Base-by-base conservation (phyloP, 2,329 filamentous ascomycete genomes). In the Cladosporium sp. region DNA sequence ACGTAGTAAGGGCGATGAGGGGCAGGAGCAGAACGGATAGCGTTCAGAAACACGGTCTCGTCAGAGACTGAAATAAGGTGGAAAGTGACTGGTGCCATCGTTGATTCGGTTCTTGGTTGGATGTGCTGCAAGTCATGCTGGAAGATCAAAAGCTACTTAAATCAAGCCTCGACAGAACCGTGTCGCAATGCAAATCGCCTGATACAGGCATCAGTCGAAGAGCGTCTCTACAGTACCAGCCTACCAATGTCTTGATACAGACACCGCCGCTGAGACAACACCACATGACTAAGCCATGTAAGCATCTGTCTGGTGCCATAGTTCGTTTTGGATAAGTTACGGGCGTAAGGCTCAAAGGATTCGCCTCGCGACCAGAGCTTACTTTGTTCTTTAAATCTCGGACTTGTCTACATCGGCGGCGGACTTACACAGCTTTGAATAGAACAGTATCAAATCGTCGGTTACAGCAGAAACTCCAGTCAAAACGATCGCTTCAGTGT, bases 1-100 rank as follows among this genome's bases (percentile, higher is more conserved):
- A 60, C 11, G 22, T 57, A 61, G 14, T 54, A 34, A 42, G 55
- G 56, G 2, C 53, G 42, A 4, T 49, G 40, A 3, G 49, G 14
- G 13, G 38, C 4, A 11, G 38, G 34, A n/a, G 53, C 35, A 8
- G 18, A 41, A 19, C 48, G 38, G 14, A 56, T 40, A 31, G 34
- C 38, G 13, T 28, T 10, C 34, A 58, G 31, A 48, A 59, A 58
- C 16, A 16, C 37, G n/a, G 14, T 43, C 16, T 41, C 35, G 33
- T 46, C 40, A 2, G 46, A 33, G 11, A 54, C 34, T 6, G 44
- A 43, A 46, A 56, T 40, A 37, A 60, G 52, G 34, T 58, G 55
- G 54, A 59, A 58, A n/a, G 57, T 60, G n/a, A 55, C 46, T n/a
- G 57, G 57, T 22, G 58, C 55, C 58, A 60, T 60, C 9, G 4